Percentiles rank a stretch among this genome's conserved stretches.
Conservation (phyloP, 768 basidiomycete species). For the Cyathus striatus region DNA sequence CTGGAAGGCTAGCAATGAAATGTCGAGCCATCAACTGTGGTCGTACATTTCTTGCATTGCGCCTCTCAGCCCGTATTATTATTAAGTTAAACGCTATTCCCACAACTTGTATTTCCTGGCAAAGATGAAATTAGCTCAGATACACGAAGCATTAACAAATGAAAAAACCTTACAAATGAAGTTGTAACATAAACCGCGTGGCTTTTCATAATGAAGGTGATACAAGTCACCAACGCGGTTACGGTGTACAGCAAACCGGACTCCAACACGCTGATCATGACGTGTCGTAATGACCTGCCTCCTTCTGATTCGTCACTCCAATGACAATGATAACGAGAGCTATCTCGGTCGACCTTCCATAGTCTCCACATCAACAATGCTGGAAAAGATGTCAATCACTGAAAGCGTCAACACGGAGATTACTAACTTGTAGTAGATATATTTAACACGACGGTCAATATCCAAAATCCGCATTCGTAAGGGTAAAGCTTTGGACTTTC, state of each 20-base stretch:
- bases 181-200: constrained; percentile 16
- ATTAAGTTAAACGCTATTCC: constrained; percentile 24
- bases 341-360: constrained; percentile 5
- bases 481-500: constrained; percentile 3
- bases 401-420: not conserved
- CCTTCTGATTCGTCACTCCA: not conserved
- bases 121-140: constrained; percentile 1
- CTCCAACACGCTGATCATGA: constrained; percentile 22
- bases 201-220: constrained; percentile 12
- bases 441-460: constrained; percentile 7
- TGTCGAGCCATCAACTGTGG: no score
- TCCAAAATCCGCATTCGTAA: constrained; percentile 9
- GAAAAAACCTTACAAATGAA: constrained; percentile 11
- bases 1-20: no score
- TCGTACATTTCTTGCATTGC: no score
- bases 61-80: constrained; percentile 17
- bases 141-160: not conserved
- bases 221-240: constrained; percentile 12
- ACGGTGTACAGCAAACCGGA: constrained; percentile 21
- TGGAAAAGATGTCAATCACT: not conserved
- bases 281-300: constrained; percentile 3
- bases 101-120: constrained; percentile 14
- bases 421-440: constrained; percentile 11
- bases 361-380: constrained; percentile 8
- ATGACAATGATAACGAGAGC: constrained; percentile 1